A percentile compares a stretch with the other conserved stretches of the same genome.
Evolutionary conservation across 2,329 filamentous ascomycete genomes (phyloP).

Genomic region (Fusarium sp.): DNA sequence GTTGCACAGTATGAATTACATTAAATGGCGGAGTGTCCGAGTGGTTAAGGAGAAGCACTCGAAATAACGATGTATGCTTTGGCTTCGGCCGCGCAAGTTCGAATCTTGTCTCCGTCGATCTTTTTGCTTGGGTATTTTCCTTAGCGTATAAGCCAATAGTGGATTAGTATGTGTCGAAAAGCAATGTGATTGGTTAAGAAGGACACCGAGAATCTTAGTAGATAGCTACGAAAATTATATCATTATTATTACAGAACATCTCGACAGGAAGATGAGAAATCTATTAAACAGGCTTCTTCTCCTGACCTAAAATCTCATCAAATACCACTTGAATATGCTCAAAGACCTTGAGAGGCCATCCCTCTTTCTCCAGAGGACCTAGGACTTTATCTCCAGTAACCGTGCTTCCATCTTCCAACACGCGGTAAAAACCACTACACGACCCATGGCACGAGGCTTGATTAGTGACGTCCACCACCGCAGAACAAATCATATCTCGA

Average conservation of each 20-base stretch:
- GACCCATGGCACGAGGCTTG: neutral
- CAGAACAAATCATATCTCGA: neutral
- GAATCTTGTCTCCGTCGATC: conserved; percentile 2
- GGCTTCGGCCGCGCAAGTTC: conserved; percentile 6
- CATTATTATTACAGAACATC: too few relatives aligned
- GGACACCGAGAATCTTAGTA: too few relatives aligned
- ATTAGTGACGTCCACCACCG: neutral
- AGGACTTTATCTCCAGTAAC: neutral
- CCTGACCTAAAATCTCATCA: neutral
- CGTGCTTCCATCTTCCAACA: neutral
- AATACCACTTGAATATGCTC: neutral
- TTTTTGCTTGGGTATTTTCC: too few relatives aligned
- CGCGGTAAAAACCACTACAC: neutral
- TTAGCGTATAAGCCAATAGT: too few relatives aligned
- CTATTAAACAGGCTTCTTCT: neutral
- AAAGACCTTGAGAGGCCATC: neutral
- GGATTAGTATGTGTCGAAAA: too few relatives aligned
- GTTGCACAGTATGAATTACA: fast-evolving
- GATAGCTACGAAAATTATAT: too few relatives aligned
- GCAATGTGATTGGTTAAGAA: too few relatives aligned
- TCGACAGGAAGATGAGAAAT: too few relatives aligned
- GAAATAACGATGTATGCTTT: neutral
- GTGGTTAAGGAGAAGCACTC: conserved; percentile 5
- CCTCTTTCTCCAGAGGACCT: neutral
- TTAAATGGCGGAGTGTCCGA: neutral